A percentile compares a stretch with the other conserved stretches of the same genome.
phyloP scores from a whole-genome alignment of 169 alveolate species.

The Eimeria acervulina region DNA sequence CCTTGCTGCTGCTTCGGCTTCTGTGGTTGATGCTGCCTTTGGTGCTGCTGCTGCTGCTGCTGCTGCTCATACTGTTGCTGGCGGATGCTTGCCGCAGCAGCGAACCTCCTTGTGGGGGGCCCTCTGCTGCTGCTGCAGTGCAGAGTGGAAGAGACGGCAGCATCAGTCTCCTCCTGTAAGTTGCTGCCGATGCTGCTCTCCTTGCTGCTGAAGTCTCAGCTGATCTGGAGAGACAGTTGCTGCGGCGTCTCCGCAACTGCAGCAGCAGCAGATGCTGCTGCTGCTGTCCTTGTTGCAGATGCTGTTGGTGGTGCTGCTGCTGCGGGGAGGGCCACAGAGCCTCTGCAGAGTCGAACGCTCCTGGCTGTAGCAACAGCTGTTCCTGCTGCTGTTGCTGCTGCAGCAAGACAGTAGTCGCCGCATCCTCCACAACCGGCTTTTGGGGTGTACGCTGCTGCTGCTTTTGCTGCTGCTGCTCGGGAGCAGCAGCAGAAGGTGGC shows the following conservation, averaged over 20 bases:
- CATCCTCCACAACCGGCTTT: neutral
- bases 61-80: slow-evolving; percentile 14
- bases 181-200: neutral
- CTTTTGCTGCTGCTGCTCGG: neutral
- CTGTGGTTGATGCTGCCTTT: slow-evolving; percentile 1
- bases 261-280: slow-evolving; percentile 28
- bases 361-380: neutral
- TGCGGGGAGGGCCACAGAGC: neutral
- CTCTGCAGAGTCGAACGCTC: neutral
- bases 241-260: neutral
- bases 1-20: neutral
- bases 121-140: neutral
- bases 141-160: neutral
- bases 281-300: neutral
- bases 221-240: neutral
- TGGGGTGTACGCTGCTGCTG: neutral
- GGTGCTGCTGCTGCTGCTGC: slow-evolving; percentile 11
- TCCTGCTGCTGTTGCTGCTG: slow-evolving; percentile 36
- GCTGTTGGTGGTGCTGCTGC: neutral
- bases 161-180: neutral
- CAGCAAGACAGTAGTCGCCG: neutral
- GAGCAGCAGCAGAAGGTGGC: neutral
- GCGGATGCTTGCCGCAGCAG: neutral
- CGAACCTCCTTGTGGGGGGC: neutral
- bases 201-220: neutral